These are phyloP conservation scores for Magnaporthiopsis poae DNA, from an alignment of 2,329 filamentous ascomycete species.

Conservation along the genomic window DNA sequence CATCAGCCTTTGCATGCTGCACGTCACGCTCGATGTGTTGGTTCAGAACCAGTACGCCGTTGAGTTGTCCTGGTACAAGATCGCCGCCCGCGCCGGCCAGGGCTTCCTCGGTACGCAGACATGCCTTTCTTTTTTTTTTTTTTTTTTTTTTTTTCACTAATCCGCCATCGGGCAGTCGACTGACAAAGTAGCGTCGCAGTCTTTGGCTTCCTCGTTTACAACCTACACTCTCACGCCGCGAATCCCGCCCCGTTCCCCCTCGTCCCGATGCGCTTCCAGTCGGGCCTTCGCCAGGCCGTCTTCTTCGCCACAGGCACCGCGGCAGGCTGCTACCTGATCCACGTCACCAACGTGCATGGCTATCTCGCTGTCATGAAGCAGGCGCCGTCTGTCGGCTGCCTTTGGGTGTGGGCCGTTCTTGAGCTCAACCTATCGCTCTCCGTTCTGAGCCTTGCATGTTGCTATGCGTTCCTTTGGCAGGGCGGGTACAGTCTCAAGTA, in stretches of 20 bases:
- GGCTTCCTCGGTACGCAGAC: constrained; percentile 43
- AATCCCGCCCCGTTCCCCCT: constrained; percentile 40
- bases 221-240: constrained; percentile 43
- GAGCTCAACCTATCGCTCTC: constrained; percentile 68
- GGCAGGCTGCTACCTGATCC: constrained; percentile 69
- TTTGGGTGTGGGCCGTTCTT: constrained; percentile 89
- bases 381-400: constrained; percentile 74
- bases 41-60: constrained; percentile 71
- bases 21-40: constrained; percentile 69
- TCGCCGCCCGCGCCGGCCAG: constrained; percentile 41
- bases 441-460: constrained; percentile 39
- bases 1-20: constrained; percentile 57
- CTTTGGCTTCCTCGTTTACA: constrained; percentile 45
- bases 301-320: constrained; percentile 54
- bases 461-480: constrained; percentile 35
- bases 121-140: constrained; percentile 1
- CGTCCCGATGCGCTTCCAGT: constrained; percentile 36
- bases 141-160: background rate
- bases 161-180: background rate
- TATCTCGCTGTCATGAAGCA: constrained; percentile 89
- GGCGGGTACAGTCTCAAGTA: constrained; percentile 40
- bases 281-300: constrained; percentile 42
- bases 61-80: constrained; percentile 48
- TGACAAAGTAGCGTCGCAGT: constrained; percentile 27
- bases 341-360: constrained; percentile 66